Evolutionary conservation across 2,329 filamentous ascomycete genomes (phyloP), one percentile per base, ranked within the genome.

Genomic region (Diplodia scrobiculata): DNA sequence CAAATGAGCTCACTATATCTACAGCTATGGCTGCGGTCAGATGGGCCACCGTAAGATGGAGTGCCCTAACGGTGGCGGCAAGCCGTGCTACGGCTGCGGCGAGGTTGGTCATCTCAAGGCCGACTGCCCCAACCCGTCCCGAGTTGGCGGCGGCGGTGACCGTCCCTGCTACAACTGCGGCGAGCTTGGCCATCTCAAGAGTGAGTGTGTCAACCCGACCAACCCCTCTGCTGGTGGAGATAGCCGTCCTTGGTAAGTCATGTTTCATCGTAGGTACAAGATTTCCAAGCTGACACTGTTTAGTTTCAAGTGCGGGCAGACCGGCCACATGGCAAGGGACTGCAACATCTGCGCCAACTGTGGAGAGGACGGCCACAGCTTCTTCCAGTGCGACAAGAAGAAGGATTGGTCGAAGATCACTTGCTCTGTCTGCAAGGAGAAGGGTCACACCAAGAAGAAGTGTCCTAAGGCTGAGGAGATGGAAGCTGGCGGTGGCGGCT

Each of bases 361-460:
- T 70, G 87, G 86, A 21, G 75, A 84, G 48, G 84, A 87, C 63
- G 88, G 87, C 5, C 87, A 90, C 68, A 79, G 81, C 51, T 75
- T 79, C 68, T 79, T 79, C 19, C 83, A 86, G 3, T 87, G 87
- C 69, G 79, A 83, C 2, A n/a, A n/a, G 38, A 36, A 36, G 29
- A 80, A 78, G 48, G 83, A 86, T 71, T 83, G 82, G 82, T 77
- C 80, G n/a, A 81, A 84, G 7, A 79, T 87, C 67, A 83, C 86
- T 74, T 89, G 87, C 76, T 76, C 73, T 65, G 87, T 87, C 74
- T 89, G 87, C 71, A 69, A 77, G 38, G 67, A 83, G 69, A 78
- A 51, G 27, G 66, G 66, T 3, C 66, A 67, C 52, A 32, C 25
- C 19, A 29, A 29, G 25, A 67, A 64, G 21, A 58, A 36, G 66